A percentile compares a stretch with the other conserved stretches of the same genome.
Conservation (phyloP, 2,329 filamentous ascomycete genomes). For the Nannizzia gypsea region DNA sequence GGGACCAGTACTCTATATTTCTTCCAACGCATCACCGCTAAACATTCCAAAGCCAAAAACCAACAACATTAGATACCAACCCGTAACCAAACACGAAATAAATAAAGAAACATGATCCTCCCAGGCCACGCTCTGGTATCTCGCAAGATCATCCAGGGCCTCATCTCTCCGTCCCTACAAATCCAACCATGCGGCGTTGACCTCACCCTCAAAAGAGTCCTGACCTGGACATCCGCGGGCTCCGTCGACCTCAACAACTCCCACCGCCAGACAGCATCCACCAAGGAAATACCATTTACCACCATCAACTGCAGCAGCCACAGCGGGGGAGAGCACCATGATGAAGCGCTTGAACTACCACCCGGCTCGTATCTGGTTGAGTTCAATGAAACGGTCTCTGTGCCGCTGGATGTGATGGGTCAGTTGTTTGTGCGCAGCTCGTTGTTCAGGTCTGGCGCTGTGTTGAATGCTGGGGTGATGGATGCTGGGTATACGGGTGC, state of each 20-base stretch:
- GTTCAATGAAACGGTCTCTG: conserved; percentile 32
- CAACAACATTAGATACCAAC: too few species aligned
- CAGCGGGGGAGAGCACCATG: background rate
- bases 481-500: conserved; percentile 35
- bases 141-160: conserved; percentile 6
- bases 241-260: conserved; percentile 15
- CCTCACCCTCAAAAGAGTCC: conserved; percentile 16
- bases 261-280: conserved; percentile 15
- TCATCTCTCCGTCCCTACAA: background rate
- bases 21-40: too few species aligned
- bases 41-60: too few species aligned
- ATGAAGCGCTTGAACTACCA: conserved; percentile 14
- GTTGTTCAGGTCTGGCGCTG: conserved; percentile 31
- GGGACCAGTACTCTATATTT: background rate
- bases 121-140: background rate
- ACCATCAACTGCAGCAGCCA: conserved; percentile 3
- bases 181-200: conserved; percentile 19
- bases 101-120: conserved; percentile 1
- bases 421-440: conserved; percentile 30
- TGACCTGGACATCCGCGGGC: conserved; percentile 15
- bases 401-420: conserved; percentile 32
- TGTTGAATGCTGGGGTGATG: conserved; percentile 30
- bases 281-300: background rate
- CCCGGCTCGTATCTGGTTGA: conserved; percentile 30
- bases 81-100: background rate